phyloP scores from a whole-genome alignment of 129 eudicot genomes.

The Chrysanthemum seticuspe region DNA sequence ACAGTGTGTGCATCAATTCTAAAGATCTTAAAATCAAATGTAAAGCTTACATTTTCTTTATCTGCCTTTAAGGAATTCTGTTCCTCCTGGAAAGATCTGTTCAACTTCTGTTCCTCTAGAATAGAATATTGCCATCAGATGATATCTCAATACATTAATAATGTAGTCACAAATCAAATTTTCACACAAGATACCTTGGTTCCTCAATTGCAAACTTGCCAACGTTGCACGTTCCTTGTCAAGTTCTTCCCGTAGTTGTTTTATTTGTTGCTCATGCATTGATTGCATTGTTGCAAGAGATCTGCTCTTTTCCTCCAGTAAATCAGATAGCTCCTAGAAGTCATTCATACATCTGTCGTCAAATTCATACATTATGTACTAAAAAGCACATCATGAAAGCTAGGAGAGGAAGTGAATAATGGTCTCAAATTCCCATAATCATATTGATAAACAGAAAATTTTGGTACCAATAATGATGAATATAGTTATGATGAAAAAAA shows the following conservation, averaged over 20 bases:
- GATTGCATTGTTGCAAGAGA: constrained; percentile 57
- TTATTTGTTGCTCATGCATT: constrained; percentile 61
- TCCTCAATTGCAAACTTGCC: constrained; percentile 44
- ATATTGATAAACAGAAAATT: background rate
- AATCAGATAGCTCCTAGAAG: constrained; percentile 86
- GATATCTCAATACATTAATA: constrained; percentile 20
- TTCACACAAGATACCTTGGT: constrained; percentile 56
- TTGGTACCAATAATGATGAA: background rate
- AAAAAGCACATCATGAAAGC: constrained; percentile 26
- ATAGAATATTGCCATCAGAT: constrained; percentile 34
- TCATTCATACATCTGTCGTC: constrained; percentile 48
- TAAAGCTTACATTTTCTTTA: constrained; percentile 62
- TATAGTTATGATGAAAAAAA: background rate
- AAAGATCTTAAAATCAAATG: constrained; percentile 6
- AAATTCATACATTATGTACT: constrained; percentile 40
- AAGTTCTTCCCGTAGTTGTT: constrained; percentile 55
- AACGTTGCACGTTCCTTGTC: constrained; percentile 62
- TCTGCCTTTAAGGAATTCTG: constrained; percentile 56
- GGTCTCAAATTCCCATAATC: constrained; percentile 6
- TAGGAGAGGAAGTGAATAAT: background rate
- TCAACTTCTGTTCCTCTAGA: constrained; percentile 80
- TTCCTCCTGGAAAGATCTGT: constrained; percentile 57
- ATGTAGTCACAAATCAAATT: constrained; percentile 4
- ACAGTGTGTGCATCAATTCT: background rate
- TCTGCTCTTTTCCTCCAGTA: constrained; percentile 71